Base-by-base conservation (phyloP, 1,284 basidiomycete species). In the Entoloma clypeatum region DNA sequence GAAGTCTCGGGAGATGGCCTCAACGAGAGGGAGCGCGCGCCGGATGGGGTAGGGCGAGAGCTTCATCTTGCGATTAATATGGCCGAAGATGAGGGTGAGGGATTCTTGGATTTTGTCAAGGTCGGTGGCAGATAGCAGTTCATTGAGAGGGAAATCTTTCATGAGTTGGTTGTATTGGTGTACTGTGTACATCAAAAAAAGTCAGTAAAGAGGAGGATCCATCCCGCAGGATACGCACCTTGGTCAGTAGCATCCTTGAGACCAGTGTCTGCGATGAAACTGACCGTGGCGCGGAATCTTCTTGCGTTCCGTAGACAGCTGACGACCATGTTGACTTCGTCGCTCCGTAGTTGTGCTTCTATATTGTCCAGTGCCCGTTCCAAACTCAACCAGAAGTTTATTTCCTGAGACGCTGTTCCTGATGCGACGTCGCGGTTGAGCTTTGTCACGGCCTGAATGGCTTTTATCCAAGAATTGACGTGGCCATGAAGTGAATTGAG, bases 91-190 rank as follows among this genome's bases (percentile, higher is more conserved):
- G 50, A 89, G 74, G 7, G 77, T 67, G 14, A 98, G 72, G 0
- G 91, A 83, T 59, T 96, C 92, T 58, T 93, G 83, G 28, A 96
- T 87, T 70, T 94, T 97, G 58, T 91, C 87, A 3, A 99, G 79
- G 61, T 98, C 94, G 1, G 94, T 96, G 0, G 96, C 92, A 3
- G 94, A 91, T 13, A 99, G 77, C 10, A 99, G 81, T 60, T 97
- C 94, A 59, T 98, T 95, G 28, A 99, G 71, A 0, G 96, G 96
- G 57, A 99, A 97, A 59, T 99, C 96, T 65, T 95, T 96, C 95
- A 99, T 98, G 45, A 99, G 77, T 50, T 90, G 82, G 58, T 99
- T 98, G 72, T 98, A 95, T 63, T 95, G 95, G 73, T 93, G 91
- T 2, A 95, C 93, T 90, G 49, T 3, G 18, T 5, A 22, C 6